Conservation (phyloP, 2,329 filamentous ascomycete species). For the Stagonosporopsis tanaceti region DNA sequence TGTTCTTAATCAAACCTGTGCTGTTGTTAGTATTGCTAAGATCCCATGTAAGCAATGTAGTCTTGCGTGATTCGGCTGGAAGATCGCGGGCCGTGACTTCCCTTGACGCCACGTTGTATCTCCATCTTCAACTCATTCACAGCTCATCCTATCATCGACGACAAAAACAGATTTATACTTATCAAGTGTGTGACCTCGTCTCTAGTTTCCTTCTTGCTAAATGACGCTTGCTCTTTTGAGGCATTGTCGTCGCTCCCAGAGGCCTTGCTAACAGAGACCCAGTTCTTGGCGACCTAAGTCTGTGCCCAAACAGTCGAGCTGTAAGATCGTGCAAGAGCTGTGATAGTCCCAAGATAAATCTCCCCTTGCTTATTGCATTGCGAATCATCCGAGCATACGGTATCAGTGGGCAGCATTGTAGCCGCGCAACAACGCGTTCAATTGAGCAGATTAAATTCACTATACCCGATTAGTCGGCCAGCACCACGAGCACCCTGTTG, state of each 20-base stretch:
- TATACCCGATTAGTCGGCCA: constrained; percentile 27
- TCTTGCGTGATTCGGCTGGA: not conserved
- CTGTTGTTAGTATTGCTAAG: too few species aligned
- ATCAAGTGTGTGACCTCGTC: not conserved
- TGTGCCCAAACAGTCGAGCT: too few species aligned
- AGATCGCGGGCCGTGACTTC: not conserved
- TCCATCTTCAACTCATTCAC: not conserved
- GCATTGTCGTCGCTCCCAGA: not conserved
- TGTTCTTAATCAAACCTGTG: too few species aligned
- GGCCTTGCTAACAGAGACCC: not conserved
- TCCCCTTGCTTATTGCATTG: not conserved
- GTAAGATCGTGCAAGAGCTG: not conserved
- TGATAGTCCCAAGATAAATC: not conserved
- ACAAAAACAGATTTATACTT: not conserved
- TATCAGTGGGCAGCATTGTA: not conserved
- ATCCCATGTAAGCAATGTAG: not conserved
- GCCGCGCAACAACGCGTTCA: constrained; percentile 6
- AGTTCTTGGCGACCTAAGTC: not conserved
- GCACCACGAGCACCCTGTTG: constrained; percentile 44
- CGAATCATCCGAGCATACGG: not conserved
- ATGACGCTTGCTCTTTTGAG: too few species aligned
- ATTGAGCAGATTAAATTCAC: constrained; percentile 43
- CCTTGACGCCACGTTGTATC: not conserved
- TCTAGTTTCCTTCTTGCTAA: not conserved
- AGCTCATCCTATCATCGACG: not conserved